phyloP scores from a whole-genome alignment of 2,329 filamentous ascomycete species.

The Pleurostoma richardsiae region DNA sequence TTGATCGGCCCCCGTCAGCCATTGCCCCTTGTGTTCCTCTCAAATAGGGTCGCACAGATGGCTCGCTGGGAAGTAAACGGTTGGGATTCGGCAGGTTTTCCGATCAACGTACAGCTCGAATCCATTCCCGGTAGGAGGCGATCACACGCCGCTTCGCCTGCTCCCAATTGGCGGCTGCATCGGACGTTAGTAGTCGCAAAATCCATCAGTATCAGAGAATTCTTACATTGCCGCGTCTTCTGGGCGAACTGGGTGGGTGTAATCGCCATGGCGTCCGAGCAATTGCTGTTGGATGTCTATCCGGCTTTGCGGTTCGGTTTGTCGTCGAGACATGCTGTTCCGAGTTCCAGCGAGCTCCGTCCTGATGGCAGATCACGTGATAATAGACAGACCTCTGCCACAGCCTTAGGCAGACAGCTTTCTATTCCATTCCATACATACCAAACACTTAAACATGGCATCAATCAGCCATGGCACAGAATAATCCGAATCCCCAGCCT shows the following conservation, averaged over 20 bases:
- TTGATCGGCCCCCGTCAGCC: conserved; percentile 4
- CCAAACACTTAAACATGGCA: too few relatives aligned
- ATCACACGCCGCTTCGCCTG: conserved; percentile 87
- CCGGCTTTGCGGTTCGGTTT: conserved; percentile 18
- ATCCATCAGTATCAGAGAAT: background rate
- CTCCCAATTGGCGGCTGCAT: conserved; percentile 75
- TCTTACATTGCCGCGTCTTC: conserved; percentile 68
- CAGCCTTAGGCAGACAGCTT: background rate
- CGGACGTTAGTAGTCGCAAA: conserved; percentile 25
- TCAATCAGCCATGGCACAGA: too few relatives aligned
- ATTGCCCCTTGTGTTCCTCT: too few relatives aligned
- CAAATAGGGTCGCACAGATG: too few relatives aligned
- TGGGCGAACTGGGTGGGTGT: conserved; percentile 89
- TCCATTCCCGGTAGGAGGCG: conserved; percentile 89
- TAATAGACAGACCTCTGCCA: background rate
- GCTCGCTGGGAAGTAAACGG: too few relatives aligned
- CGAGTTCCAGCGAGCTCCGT: background rate
- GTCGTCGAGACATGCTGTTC: conserved; percentile 16
- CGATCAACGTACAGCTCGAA: conserved; percentile 74
- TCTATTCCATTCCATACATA: too few relatives aligned
- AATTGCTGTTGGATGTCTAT: conserved; percentile 17
- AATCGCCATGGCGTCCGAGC: conserved; percentile 67
- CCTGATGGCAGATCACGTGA: background rate
- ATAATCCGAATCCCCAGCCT: too few relatives aligned
- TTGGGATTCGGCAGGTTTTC: too few relatives aligned